Conservation (phyloP, 495 filamentous ascomycete species). For the Neurospora sp. region DNA sequence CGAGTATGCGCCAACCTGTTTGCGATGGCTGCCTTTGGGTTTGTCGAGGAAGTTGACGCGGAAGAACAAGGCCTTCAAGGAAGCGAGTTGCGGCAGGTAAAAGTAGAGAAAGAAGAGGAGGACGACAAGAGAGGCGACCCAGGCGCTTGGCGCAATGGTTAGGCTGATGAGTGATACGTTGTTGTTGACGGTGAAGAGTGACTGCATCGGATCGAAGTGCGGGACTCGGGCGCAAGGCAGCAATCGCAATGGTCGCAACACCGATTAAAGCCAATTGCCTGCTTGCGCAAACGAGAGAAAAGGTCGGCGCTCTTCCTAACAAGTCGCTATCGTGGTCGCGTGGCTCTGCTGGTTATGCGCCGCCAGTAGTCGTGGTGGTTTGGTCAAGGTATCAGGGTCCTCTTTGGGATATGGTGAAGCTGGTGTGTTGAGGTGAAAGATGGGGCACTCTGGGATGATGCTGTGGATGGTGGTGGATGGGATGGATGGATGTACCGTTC, state of each 20-base stretch:
- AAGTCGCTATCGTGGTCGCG: not conserved
- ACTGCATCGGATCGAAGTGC: conserved; percentile 30
- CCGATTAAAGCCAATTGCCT: not conserved
- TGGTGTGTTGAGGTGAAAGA: not conserved
- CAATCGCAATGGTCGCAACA: not conserved
- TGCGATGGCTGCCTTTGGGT: not conserved
- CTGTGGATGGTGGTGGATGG: not conserved
- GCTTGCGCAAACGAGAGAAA: not conserved
- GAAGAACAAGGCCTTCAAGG: conserved; percentile 5
- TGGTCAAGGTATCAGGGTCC: not conserved
- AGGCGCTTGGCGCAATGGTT: conserved; percentile 43
- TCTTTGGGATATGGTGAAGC: not conserved
- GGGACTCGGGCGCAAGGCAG: not conserved
- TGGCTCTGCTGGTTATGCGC: not conserved
- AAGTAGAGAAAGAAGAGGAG: conserved; percentile 40
- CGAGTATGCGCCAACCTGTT: not conserved
- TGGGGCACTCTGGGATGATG: not conserved
- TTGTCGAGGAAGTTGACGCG: not conserved
- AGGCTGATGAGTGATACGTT: conserved; percentile 44
- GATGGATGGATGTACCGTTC: not conserved
- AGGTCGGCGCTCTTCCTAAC: not conserved
- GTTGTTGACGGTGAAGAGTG: conserved; percentile 43
- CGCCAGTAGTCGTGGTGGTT: not conserved
- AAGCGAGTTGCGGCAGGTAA: conserved; percentile 30
- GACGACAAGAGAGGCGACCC: conserved; percentile 39